phyloP scores from a whole-genome alignment of 129 eudicot species.

The Smallanthus sonchifolius region DNA sequence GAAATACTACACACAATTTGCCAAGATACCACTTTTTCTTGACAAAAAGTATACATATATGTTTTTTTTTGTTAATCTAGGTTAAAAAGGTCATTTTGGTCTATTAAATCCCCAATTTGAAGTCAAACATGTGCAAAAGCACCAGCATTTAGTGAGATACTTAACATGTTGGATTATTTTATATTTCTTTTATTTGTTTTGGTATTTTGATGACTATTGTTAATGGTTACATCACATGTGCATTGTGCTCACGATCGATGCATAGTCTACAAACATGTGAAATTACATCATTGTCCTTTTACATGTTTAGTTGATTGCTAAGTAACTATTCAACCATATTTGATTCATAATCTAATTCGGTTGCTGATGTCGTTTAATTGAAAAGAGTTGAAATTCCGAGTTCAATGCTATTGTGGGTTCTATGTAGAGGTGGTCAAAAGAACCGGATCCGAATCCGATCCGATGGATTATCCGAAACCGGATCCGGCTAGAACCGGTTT shows the following conservation, averaged over 20 bases:
- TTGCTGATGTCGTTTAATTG: background rate
- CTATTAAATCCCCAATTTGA: background rate
- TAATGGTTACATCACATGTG: background rate
- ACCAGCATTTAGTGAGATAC: constrained; percentile 2
- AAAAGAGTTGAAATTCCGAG: background rate
- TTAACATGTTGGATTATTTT: background rate
- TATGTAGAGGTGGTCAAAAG: too few species aligned
- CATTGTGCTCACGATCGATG: too few species aligned
- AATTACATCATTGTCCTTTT: too few species aligned
- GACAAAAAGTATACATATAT: constrained; percentile 1
- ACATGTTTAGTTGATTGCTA: background rate
- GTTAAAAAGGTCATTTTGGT: constrained; percentile 16
- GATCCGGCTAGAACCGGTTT: too few species aligned
- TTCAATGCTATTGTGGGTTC: too few species aligned
- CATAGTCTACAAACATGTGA: too few species aligned
- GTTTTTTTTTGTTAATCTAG: background rate
- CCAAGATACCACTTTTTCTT: constrained; percentile 9
- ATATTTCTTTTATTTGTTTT: background rate
- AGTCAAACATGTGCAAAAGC: constrained; percentile 8
- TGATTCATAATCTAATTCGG: background rate
- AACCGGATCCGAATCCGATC: too few species aligned
- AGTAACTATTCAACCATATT: background rate
- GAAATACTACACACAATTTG: constrained; percentile 18
- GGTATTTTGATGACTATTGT: background rate
- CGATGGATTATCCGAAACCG: too few species aligned